phyloP scores from a whole-genome alignment of 2,329 filamentous ascomycete species.

The Lanzia echinophila region DNA sequence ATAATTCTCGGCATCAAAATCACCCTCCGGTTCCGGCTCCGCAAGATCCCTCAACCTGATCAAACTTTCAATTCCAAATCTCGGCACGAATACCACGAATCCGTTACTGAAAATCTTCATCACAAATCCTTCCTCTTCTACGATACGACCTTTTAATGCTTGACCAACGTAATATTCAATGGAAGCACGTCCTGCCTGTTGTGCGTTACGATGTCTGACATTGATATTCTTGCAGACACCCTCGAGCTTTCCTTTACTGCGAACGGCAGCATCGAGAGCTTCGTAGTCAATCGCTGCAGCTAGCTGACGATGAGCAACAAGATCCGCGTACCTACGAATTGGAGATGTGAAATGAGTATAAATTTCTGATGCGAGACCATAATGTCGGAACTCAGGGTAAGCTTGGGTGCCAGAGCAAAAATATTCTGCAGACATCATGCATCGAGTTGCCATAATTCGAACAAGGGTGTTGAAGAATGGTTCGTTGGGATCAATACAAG shows the following conservation, averaged over 20 bases:
- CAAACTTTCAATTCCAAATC: conserved; percentile 90
- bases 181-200: conserved; percentile 86
- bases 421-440: conserved; percentile 99
- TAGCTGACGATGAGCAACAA: conserved; percentile 88
- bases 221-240: conserved; percentile 98
- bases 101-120: conserved; percentile 98
- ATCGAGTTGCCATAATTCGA: conserved; percentile 93
- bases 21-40: conserved; percentile 68
- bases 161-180: conserved; percentile 98
- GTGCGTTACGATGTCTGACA: conserved; percentile 90
- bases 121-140: conserved; percentile 86
- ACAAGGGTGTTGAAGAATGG: conserved; percentile 99
- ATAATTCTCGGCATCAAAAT: conserved; percentile 83
- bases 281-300: conserved; percentile 94
- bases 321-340: conserved; percentile 94
- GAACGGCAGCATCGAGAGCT: conserved; percentile 71
- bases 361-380: conserved; percentile 91
- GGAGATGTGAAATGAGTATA: conserved; percentile 99
- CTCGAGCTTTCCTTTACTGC: conserved; percentile 78
- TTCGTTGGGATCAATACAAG: conserved; percentile 69
- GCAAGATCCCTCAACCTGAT: conserved; percentile 81
- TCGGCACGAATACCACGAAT: conserved; percentile 90
- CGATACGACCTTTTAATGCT: conserved; percentile 70
- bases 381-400: conserved; percentile 92
- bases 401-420: conserved; percentile 92